Conservation (phyloP, 495 filamentous ascomycete genomes). For the Penicillium arizonense region DNA sequence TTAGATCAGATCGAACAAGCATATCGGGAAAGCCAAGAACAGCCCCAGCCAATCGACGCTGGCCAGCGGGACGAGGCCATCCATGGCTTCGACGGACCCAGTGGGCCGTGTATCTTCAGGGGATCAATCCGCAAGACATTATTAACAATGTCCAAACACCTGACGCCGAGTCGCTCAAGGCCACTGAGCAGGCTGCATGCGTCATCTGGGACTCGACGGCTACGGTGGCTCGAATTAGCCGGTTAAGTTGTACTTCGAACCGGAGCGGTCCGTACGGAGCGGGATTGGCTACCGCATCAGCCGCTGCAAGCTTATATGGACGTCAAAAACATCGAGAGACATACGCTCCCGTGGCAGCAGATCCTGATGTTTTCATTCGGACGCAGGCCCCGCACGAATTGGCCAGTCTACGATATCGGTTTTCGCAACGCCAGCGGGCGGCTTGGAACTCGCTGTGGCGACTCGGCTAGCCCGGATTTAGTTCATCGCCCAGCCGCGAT, state of each 20-base stretch:
- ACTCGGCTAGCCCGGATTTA: background rate
- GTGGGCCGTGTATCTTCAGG: slow-evolving; percentile 7
- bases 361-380: slow-evolving; percentile 11
- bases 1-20: background rate
- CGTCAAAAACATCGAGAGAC: background rate
- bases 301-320: slow-evolving; percentile 9
- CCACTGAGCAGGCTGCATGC: background rate
- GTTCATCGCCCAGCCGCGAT: too few species aligned
- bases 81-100: slow-evolving; percentile 11
- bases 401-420: background rate
- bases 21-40: background rate
- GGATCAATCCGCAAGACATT: background rate
- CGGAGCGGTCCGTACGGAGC: background rate
- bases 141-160: background rate
- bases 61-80: slow-evolving; percentile 5
- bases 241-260: slow-evolving; percentile 3
- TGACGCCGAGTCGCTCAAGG: too few species aligned
- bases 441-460: background rate
- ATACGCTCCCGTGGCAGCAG: slow-evolving; percentile 14
- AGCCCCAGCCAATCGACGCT: background rate
- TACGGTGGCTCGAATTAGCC: slow-evolving; percentile 3
- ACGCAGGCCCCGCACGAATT: slow-evolving; percentile 8
- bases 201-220: slow-evolving; percentile 1
- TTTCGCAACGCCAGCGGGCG: background rate
- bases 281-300: slow-evolving; percentile 2